phyloP scores from a whole-genome alignment of 2,329 filamentous ascomycete genomes.

The Botrytis hyacinthi region DNA sequence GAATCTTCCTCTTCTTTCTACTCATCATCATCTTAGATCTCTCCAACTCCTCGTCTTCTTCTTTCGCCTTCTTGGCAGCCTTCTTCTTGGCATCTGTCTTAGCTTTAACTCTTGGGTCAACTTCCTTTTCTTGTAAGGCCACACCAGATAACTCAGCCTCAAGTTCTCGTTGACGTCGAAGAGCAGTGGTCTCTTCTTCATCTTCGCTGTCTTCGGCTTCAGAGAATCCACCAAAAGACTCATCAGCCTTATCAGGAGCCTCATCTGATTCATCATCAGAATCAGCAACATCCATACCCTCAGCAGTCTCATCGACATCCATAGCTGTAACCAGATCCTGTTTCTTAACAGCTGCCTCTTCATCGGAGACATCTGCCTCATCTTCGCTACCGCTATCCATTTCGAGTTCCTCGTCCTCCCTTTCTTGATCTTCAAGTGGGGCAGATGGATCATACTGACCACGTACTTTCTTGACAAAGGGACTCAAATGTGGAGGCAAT shows the following conservation, averaged over 20 bases:
- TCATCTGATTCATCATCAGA: conserved; percentile 42
- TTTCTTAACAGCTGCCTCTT: conserved; percentile 49
- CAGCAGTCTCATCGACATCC: conserved; percentile 37
- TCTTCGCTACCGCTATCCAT: conserved; percentile 56
- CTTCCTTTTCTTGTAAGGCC: conserved; percentile 50
- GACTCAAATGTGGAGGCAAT: conserved; percentile 90
- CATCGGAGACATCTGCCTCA: conserved; percentile 41
- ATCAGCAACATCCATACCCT: conserved; percentile 39
- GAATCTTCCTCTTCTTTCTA: conserved; percentile 94
- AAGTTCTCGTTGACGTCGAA: conserved; percentile 81
- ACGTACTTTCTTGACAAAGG: conserved; percentile 84
- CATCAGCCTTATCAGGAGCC: conserved; percentile 38
- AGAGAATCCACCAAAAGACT: conserved; percentile 39
- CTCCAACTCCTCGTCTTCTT: conserved; percentile 84
- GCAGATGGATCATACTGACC: conserved; percentile 90
- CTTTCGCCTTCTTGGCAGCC: conserved; percentile 66
- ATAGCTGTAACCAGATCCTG: conserved; percentile 38
- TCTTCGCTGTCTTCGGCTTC: conserved; percentile 52
- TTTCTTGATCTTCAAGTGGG: conserved; percentile 82
- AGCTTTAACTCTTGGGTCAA: conserved; percentile 56
- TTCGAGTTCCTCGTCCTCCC: conserved; percentile 77
- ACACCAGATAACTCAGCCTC: conserved; percentile 85
- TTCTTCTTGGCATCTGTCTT: conserved; percentile 71
- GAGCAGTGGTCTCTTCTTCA: conserved; percentile 59
- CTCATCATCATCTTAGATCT: conserved; percentile 97